Evolutionary conservation across 2,329 filamentous ascomycete genomes (phyloP).

Genomic region (Cadophora gregata): DNA sequence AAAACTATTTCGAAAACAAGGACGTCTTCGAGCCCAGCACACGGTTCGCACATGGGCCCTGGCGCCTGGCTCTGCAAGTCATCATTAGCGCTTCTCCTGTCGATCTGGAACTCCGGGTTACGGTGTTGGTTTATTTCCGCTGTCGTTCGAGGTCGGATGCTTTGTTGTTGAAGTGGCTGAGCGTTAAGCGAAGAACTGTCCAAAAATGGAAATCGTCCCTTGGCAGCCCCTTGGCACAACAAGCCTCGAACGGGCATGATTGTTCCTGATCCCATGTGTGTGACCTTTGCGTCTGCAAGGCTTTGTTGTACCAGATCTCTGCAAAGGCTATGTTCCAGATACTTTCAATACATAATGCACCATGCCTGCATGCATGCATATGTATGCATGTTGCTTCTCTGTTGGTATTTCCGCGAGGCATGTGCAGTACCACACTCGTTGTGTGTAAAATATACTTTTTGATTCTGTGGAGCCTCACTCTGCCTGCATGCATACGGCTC

Average conservation of each 20-base stretch:
- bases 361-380: background rate
- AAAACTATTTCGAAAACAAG: background rate
- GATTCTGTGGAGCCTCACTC: background rate
- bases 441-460: background rate
- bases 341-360: background rate
- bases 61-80: background rate
- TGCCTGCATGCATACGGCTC: background rate
- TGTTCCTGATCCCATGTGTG: conserved; percentile 9
- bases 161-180: background rate
- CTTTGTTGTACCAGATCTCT: background rate
- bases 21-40: background rate
- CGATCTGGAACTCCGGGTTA: background rate
- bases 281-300: background rate
- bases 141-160: background rate
- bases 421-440: background rate
- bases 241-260: conserved; percentile 5
- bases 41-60: background rate
- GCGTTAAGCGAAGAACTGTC: background rate
- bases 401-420: background rate
- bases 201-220: background rate
- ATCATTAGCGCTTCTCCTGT: background rate
- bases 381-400: background rate
- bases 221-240: background rate
- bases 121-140: background rate
- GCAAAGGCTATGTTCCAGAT: background rate